Percentiles rank a stretch among this genome's conserved stretches.
Conservation (phyloP, 345 rosid species). For the Sonneratia caseolaris region DNA sequence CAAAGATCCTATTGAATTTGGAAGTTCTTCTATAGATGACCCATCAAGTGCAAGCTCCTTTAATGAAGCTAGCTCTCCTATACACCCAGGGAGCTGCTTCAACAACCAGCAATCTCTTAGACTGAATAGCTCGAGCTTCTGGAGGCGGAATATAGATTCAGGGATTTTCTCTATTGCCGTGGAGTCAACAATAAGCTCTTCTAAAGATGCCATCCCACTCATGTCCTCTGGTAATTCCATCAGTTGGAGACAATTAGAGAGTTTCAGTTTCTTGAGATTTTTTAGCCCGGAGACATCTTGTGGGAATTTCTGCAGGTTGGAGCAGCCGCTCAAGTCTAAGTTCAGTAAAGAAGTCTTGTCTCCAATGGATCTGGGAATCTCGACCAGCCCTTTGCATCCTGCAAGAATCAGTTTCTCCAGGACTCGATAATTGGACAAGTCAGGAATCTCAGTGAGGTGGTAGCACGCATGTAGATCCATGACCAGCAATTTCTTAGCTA, state of each 20-base stretch:
- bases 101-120: slow-evolving; percentile 17
- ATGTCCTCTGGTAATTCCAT: slow-evolving; percentile 29
- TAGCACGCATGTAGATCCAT: slow-evolving; percentile 31
- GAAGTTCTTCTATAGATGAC: slow-evolving; percentile 29
- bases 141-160: slow-evolving; percentile 26
- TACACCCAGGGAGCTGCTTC: slow-evolving; percentile 23
- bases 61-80: slow-evolving; percentile 29
- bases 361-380: slow-evolving; percentile 33
- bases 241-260: slow-evolving; percentile 27
- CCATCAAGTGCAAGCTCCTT: slow-evolving; percentile 24
- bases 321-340: slow-evolving; percentile 31
- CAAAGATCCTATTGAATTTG: slow-evolving; percentile 25
- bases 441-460: slow-evolving; percentile 28
- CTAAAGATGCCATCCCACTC: slow-evolving; percentile 35
- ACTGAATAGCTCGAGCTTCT: slow-evolving; percentile 36
- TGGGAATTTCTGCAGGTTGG: slow-evolving; percentile 28
- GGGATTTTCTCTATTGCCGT: slow-evolving; percentile 37
- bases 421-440: slow-evolving; percentile 20
- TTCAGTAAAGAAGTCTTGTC: slow-evolving; percentile 17
- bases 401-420: slow-evolving; percentile 37
- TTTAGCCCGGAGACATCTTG: slow-evolving; percentile 33
- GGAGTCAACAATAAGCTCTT: slow-evolving; percentile 29
- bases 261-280: slow-evolving; percentile 28
- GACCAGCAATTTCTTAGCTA: slow-evolving; percentile 31
- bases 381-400: slow-evolving; percentile 20